These are phyloP conservation scores for Aspergillus campestris DNA, from an alignment of 495 filamentous ascomycete genomes.

Conservation along the genomic window DNA sequence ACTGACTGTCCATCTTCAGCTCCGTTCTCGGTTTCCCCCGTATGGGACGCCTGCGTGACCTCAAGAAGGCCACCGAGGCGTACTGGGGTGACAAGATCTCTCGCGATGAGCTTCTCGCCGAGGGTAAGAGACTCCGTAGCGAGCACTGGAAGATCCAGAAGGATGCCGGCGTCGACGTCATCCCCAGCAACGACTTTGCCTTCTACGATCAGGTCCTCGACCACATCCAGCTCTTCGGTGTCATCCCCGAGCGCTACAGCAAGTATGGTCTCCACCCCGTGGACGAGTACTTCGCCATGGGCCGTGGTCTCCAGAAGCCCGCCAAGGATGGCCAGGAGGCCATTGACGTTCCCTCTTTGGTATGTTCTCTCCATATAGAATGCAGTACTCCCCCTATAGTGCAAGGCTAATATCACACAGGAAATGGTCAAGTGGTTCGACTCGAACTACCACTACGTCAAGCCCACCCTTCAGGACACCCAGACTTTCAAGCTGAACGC, in stretches of 20 bases:
- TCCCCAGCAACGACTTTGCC: constrained; percentile 98
- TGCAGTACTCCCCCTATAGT: too few species aligned
- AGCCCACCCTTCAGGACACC: constrained; percentile 92
- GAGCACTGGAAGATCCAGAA: constrained; percentile 99
- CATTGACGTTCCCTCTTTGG: constrained; percentile 83
- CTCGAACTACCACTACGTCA: constrained; percentile 99
- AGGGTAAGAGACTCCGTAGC: constrained; percentile 91
- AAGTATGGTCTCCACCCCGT: constrained; percentile 74
- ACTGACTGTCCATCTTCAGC: constrained; percentile 7
- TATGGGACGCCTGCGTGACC: constrained; percentile 95
- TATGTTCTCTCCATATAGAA: too few species aligned
- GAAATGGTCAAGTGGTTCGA: constrained; percentile 99
- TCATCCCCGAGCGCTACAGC: constrained; percentile 82
- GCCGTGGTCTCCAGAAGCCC: constrained; percentile 88
- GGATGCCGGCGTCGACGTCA: constrained; percentile 89
- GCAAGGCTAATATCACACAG: constrained; percentile 27
- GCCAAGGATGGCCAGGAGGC: constrained; percentile 47
- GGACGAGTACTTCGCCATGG: constrained; percentile 99
- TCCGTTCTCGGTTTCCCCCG: constrained; percentile 80
- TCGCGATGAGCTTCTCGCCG: constrained; percentile 74
- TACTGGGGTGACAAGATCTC: constrained; percentile 95
- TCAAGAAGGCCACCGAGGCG: constrained; percentile 98
- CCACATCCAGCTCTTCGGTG: constrained; percentile 97
- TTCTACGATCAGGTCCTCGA: constrained; percentile 98
- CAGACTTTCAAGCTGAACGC: constrained; percentile 84